phyloP scores from a whole-genome alignment of 768 basidiomycete species.

The Favolaschia claudopus region DNA sequence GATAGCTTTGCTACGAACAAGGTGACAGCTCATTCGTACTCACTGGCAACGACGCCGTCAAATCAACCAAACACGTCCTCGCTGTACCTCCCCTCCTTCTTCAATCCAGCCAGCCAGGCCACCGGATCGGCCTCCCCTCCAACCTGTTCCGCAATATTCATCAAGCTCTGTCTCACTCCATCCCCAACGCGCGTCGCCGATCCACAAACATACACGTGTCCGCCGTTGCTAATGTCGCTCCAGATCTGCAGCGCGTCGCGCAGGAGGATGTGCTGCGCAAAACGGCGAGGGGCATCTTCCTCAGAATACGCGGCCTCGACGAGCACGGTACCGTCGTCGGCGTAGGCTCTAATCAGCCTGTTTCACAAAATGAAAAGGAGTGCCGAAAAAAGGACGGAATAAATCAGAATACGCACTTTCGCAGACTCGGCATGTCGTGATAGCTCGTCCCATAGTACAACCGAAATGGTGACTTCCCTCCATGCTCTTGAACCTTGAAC shows the following conservation, averaged over 20 bases:
- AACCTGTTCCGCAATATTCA: conserved; percentile 5
- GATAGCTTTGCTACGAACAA: too few relatives aligned
- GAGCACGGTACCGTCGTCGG: conserved; percentile 10
- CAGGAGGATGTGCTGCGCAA: conserved; percentile 19
- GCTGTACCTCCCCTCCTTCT: conserved; percentile 16
- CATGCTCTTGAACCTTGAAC: conserved; percentile 10
- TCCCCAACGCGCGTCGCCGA: not conserved
- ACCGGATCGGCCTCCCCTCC: not conserved
- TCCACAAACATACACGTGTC: not conserved
- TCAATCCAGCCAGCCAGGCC: not conserved
- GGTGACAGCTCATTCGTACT: too few relatives aligned
- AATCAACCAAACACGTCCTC: conserved; percentile 22
- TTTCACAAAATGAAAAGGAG: too few relatives aligned
- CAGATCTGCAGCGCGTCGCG: conserved; percentile 19
- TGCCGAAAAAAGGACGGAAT: too few relatives aligned
- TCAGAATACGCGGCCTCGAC: conserved; percentile 19
- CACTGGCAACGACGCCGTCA: too few relatives aligned
- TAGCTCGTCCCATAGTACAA: conserved; percentile 21
- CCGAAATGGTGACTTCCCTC: conserved; percentile 15
- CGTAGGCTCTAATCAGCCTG: conserved; percentile 6
- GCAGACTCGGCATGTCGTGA: conserved; percentile 16
- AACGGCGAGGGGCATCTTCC: conserved; percentile 10
- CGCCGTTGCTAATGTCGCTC: conserved; percentile 16
- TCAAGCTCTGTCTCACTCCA: not conserved
- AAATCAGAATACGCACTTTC: too few relatives aligned